Evolutionary conservation across 169 alveolate species (phyloP), one percentile per base, ranked within the genome.

Genomic region (Plasmodium gallinaceum): DNA sequence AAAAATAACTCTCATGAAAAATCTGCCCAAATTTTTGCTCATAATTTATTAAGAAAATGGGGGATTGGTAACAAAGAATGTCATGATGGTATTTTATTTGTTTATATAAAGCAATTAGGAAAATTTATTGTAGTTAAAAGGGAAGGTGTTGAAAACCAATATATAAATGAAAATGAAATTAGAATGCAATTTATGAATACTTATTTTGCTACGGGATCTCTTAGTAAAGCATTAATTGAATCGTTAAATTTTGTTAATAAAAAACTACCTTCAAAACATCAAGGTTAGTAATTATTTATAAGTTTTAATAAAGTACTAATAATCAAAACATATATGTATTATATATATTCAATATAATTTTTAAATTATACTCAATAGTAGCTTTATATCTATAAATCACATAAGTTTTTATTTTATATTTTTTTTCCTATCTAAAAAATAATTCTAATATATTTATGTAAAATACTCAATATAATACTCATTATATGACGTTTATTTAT

Each of bases 131-230:
- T 83, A 57, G 57, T 85, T 7, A 83, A 54, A 71, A 83, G 91
- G 65, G 91, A 83, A 68, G 91, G 91, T 18, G 91, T 83, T n/a
- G 91, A 83, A 37, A 85, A 83, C 16, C 68, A 83, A 45, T 83
- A 68, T 48, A 22, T 83, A 18, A 68, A 69, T 32, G 91, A 83
- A 61, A 68, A 43, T 26, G 91, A 83, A 39, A 71, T 83, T 18
- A 83, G 45, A 83, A 24, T 52, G 32, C 70, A 57, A 45, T 83
- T 83, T 83, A 83, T 83, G 64, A 42, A 52, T 10, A 68, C 74
- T 42, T 83, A 83, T 71, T 66, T 83, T 66, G 91, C 91, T 10
- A 54, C 86, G 26, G 91, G 91, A 18, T 83, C 91, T 12, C 45
- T 83, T 51, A 61, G 91, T 12, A 83, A 62, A 60, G 78, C 78